phyloP scores from a whole-genome alignment of 371 early-diverging fungal genomes.

The Cokeromyces recurvatus region DNA sequence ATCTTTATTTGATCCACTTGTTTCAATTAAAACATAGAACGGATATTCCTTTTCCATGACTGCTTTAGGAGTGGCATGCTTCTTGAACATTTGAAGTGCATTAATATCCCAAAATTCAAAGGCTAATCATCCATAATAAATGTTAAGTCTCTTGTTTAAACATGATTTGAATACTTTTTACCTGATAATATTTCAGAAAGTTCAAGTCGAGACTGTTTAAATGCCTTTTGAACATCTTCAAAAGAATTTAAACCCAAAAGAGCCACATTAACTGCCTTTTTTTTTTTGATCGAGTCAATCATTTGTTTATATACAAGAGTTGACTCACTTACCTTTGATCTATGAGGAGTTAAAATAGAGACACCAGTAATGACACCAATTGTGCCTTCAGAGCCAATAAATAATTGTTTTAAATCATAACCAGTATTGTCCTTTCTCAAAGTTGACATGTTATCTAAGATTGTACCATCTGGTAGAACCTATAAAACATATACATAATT shows the following conservation, averaged over 20 bases:
- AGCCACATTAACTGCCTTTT: conserved; percentile 73
- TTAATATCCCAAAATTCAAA: conserved; percentile 94
- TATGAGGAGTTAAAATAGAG: conserved; percentile 53
- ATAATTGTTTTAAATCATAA: conserved; percentile 84
- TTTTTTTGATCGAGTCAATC: too few species aligned
- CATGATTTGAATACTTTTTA: conserved; percentile 8
- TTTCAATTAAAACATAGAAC: conserved; percentile 95
- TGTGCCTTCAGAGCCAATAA: conserved; percentile 88
- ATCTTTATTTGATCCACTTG: conserved; percentile 85
- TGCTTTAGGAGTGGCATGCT: conserved; percentile 56
- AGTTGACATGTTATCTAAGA: conserved; percentile 79
- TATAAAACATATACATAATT: not conserved
- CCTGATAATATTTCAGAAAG: conserved; percentile 90
- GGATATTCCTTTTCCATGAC: conserved; percentile 65
- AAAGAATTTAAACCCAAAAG: conserved; percentile 74
- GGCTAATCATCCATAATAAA: conserved; percentile 55
- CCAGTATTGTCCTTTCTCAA: conserved; percentile 84
- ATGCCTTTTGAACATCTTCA: conserved; percentile 77
- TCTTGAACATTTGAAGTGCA: conserved; percentile 64
- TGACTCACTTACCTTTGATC: too few species aligned
- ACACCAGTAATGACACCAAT: conserved; percentile 83
- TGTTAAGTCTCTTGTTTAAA: not conserved
- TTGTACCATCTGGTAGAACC: conserved; percentile 81
- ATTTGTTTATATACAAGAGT: not conserved
- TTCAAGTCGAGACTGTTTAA: conserved; percentile 69